These are phyloP conservation scores for Nymphaea colorata DNA, from an alignment of 164 flowering plant genomes.

Conservation along the genomic window DNA sequence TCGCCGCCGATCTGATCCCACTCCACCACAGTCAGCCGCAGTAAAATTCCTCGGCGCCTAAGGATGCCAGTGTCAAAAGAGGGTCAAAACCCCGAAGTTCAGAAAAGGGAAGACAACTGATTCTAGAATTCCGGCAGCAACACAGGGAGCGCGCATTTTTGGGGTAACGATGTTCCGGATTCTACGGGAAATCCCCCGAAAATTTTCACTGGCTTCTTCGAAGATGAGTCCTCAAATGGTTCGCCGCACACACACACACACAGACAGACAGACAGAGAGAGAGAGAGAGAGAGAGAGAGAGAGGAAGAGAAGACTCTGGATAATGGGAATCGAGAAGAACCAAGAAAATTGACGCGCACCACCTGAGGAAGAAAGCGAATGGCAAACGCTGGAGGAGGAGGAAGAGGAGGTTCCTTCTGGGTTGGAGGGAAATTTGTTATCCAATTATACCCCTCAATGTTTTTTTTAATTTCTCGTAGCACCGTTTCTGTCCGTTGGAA, in stretches of 20 bases:
- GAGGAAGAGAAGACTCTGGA: neutral
- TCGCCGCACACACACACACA: neutral
- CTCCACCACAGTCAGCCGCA: neutral
- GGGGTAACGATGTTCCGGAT: too few relatives aligned
- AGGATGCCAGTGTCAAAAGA: neutral
- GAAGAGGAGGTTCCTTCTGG: neutral
- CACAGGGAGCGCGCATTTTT: too few relatives aligned
- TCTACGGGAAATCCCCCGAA: too few relatives aligned
- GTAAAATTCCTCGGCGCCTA: neutral
- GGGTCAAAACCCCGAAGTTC: neutral
- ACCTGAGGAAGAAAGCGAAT: neutral
- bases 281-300: neutral
- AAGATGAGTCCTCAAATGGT: neutral
- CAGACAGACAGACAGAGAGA: neutral
- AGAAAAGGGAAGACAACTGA: neutral
- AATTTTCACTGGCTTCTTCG: too few relatives aligned
- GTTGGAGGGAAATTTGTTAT: neutral
- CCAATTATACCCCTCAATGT: neutral
- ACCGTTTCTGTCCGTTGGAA: too few relatives aligned
- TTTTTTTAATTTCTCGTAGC: too few relatives aligned
- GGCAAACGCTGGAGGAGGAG: neutral
- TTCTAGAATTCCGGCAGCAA: neutral
- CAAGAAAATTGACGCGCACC: neutral
- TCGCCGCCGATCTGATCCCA: too few relatives aligned
- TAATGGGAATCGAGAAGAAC: neutral